These are phyloP conservation scores for Thuja plicata DNA, from an alignment of 83 land plant genomes.

Conservation along the genomic window DNA sequence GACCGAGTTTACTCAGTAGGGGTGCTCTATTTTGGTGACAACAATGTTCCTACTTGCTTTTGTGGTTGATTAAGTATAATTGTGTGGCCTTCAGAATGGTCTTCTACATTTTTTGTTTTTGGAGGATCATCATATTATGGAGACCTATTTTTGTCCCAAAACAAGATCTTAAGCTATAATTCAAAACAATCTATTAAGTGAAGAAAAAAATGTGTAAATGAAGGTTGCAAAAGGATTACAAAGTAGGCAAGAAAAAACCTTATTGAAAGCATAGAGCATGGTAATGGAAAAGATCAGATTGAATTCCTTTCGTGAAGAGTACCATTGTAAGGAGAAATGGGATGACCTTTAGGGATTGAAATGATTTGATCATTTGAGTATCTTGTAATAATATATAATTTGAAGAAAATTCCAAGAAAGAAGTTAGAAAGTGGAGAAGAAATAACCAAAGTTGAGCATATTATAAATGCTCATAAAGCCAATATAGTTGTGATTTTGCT, in stretches of 20 bases:
- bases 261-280: background rate
- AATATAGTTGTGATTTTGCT: background rate
- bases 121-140: too few relatives aligned
- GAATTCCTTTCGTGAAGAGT: background rate
- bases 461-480: background rate
- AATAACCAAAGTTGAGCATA: background rate
- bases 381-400: too few relatives aligned
- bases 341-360: background rate
- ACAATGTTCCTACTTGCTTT: too few relatives aligned
- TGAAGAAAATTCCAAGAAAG: background rate
- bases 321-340: background rate
- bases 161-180: background rate
- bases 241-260: background rate
- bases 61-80: too few relatives aligned
- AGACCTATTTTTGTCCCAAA: too few relatives aligned
- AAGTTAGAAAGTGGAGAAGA: background rate
- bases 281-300: background rate
- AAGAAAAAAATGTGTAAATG: background rate
- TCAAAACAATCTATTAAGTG: background rate
- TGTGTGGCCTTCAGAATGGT: too few relatives aligned
- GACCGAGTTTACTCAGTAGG: too few relatives aligned
- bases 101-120: too few relatives aligned
- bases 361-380: background rate
- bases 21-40: too few relatives aligned
- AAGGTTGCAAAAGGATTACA: background rate